Evolutionary conservation across 2,329 filamentous ascomycete genomes (phyloP).

Genomic region (Plenodomus tracheiphilus): DNA sequence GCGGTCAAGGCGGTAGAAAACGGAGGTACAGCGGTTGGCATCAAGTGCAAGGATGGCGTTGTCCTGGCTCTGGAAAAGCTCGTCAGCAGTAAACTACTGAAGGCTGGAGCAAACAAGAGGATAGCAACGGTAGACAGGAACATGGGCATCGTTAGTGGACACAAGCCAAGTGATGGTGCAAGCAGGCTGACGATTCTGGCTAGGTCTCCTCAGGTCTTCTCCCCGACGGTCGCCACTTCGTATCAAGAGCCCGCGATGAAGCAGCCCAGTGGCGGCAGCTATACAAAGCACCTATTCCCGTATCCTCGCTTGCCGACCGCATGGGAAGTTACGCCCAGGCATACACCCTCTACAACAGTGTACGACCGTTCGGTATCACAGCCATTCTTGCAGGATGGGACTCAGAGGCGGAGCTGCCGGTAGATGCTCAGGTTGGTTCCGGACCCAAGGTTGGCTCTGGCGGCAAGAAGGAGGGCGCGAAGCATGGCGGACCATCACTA

Average conservation of each 20-base stretch:
- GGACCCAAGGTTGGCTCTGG: slow-evolving; percentile 80
- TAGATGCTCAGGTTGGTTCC: slow-evolving; percentile 86
- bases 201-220: slow-evolving; percentile 93
- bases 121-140: slow-evolving; percentile 95
- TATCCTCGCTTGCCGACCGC: slow-evolving; percentile 82
- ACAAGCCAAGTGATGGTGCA: not conserved
- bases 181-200: slow-evolving; percentile 2
- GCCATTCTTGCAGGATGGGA: slow-evolving; percentile 94
- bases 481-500: slow-evolving; percentile 85
- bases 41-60: slow-evolving; percentile 95
- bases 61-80: slow-evolving; percentile 97
- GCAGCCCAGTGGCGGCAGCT: slow-evolving; percentile 85
- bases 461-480: slow-evolving; percentile 74
- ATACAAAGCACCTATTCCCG: slow-evolving; percentile 94
- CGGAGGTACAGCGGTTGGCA: slow-evolving; percentile 92
- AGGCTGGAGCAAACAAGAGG: slow-evolving; percentile 93
- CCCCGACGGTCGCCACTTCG: slow-evolving; percentile 93
- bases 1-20: slow-evolving; percentile 98
- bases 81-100: slow-evolving; percentile 91
- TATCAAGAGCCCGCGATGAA: slow-evolving; percentile 92
- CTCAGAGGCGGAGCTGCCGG: slow-evolving; percentile 78
- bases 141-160: slow-evolving; percentile 77
- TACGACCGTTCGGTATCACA: slow-evolving; percentile 95
- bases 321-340: slow-evolving; percentile 97
- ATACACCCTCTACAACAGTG: slow-evolving; percentile 95